These are phyloP conservation scores for Nevesoporus exiguus DNA, from an alignment of 768 basidiomycete species.

Conservation along the genomic window DNA sequence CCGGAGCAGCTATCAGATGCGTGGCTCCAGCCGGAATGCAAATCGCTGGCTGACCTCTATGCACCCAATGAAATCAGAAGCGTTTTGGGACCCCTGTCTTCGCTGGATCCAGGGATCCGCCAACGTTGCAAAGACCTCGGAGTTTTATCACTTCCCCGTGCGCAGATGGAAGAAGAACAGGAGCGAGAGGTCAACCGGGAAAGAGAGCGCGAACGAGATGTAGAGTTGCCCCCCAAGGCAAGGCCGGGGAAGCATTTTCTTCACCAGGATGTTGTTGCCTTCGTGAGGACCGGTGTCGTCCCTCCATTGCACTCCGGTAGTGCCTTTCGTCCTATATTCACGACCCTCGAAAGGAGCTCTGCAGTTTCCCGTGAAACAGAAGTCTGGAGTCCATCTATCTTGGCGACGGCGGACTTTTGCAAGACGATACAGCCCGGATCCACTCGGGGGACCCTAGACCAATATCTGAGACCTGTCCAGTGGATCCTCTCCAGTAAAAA, in stretches of 20 bases:
- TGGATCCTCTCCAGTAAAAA: constrained; percentile 18
- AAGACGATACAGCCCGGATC: neutral
- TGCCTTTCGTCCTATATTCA: constrained; percentile 20
- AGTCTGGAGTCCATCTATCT: no score
- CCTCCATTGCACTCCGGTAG: constrained; percentile 7
- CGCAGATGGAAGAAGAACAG: constrained; percentile 38
- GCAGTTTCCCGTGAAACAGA: no score
- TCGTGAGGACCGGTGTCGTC: constrained; percentile 30
- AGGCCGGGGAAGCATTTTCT: constrained; percentile 14
- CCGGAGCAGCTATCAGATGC: constrained; percentile 1
- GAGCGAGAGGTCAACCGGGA: neutral
- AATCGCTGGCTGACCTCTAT: constrained; percentile 35
- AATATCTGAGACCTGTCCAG: constrained; percentile 14
- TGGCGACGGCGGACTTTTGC: constrained; percentile 2
- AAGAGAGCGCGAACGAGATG: no score
- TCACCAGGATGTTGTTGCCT: constrained; percentile 26
- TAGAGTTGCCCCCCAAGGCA: constrained; percentile 24
- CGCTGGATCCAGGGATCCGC: neutral
- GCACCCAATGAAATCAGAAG: neutral
- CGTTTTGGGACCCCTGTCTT: neutral
- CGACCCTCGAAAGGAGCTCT: constrained; percentile 6
- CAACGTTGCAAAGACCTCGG: constrained; percentile 6
- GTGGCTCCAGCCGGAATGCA: constrained; percentile 39
- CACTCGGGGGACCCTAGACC: neutral
- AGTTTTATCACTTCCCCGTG: constrained; percentile 10